Evolutionary conservation across 2,329 filamentous ascomycete genomes (phyloP), one percentile per base, ranked within the genome.

Genomic region (Colletotrichum eleusines): DNA sequence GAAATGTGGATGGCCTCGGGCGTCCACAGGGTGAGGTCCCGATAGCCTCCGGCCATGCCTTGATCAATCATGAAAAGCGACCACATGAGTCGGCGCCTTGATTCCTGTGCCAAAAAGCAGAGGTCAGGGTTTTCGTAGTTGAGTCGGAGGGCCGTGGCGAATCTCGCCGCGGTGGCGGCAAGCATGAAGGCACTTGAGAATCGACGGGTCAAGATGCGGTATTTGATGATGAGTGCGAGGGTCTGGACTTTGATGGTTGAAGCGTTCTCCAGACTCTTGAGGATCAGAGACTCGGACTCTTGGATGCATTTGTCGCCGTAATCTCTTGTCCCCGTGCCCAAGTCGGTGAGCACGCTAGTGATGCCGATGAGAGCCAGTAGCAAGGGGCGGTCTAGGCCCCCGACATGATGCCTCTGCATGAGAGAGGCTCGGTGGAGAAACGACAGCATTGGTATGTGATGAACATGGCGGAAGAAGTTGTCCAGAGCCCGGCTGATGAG

Each of bases 401-500:
- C 87, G 5, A 85, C 83, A 73, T 88, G 84, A 75, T 88, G 88
- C 38, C 87, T 83, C 75, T 89, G 87, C 86, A 88, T 88, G 31
- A 89, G 83, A 2, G 87, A 89, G 16, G 87, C 86, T 33, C 87
- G 86, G 74, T 89, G 87, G 20, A 89, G 78, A 67, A 89, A 89
- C 14, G 86, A 87, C 78, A 87, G 87, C 74, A 87, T 86, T 54
- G 87, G 86, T 62, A 89, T 86, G 72, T 89, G 87, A 77, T 89
- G 87, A 50, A 89, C 83, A 75, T 89, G 85, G 51, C 85, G 84
- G 76, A 89, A 89, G 78, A 88, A 89, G 73, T 85, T 84, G 74
- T 86, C 86, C 73, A 89, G 87, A 7, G 86, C 86, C 48, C 83
- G 83, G 60, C 84, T 80, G 50, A 87, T 85, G 33, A 89, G 76